Conservation (phyloP, 1,139 yeast species). For the Blastobotrys aristatus region DNA sequence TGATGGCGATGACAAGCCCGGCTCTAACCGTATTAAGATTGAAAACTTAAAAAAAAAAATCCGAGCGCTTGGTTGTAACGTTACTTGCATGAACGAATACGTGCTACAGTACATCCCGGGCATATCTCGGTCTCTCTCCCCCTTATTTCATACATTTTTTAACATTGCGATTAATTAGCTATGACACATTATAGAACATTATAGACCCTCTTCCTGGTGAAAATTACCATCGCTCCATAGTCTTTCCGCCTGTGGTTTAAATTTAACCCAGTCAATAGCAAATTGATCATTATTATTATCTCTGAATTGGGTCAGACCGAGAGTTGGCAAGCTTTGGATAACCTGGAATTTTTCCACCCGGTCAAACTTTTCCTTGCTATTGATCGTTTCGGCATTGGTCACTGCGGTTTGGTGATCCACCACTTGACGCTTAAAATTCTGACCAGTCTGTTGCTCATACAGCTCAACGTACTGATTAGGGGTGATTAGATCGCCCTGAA, state of each 20-base stretch:
- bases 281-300: not conserved
- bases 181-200: too few relatives aligned
- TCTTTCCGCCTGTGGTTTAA: not conserved
- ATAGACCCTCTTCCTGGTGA: slow-evolving; percentile 2
- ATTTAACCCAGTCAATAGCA: slow-evolving; percentile 2
- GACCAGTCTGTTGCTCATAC: slow-evolving; percentile 40
- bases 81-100: too few relatives aligned
- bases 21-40: too few relatives aligned
- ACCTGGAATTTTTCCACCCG: slow-evolving; percentile 9
- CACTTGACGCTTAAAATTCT: not conserved
- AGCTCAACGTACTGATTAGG: slow-evolving; percentile 39
- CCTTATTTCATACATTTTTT: too few relatives aligned
- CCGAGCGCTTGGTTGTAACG: too few relatives aligned
- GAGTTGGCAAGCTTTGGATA: slow-evolving; percentile 1
- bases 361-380: not conserved
- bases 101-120: too few relatives aligned
- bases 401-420: not conserved
- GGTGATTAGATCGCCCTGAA: slow-evolving; percentile 42
- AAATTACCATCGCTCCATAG: slow-evolving; percentile 2
- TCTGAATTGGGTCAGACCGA: not conserved
- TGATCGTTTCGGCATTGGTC: not conserved
- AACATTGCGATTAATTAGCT: too few relatives aligned
- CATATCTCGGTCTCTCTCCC: too few relatives aligned
- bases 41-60: too few relatives aligned
- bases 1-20: too few relatives aligned